These are phyloP conservation scores for Phaffia tasmanica DNA, from an alignment of 768 basidiomycete genomes.

Conservation along the genomic window DNA sequence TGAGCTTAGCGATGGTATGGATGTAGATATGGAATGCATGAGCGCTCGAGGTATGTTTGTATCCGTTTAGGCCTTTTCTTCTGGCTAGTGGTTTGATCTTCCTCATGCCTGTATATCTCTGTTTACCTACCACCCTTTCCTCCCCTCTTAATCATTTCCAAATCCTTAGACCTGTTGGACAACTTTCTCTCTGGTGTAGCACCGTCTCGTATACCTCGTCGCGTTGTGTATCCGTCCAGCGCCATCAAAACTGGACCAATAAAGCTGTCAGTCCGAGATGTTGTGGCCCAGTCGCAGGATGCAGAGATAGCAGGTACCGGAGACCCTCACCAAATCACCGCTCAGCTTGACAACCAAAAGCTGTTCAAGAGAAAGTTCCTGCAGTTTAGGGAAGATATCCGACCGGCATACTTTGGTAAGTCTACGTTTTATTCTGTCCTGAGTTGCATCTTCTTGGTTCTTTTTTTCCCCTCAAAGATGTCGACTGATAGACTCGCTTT, in stretches of 20 bases:
- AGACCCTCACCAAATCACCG: conserved; percentile 55
- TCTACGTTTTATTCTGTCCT: not conserved
- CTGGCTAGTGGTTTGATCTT: not conserved
- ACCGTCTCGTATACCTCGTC: conserved; percentile 22
- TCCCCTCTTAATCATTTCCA: too few relatives aligned
- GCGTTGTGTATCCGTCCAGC: not conserved
- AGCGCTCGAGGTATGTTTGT: conserved; percentile 11
- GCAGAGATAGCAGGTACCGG: conserved; percentile 47
- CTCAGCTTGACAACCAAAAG: conserved; percentile 51
- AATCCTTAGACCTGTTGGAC: conserved; percentile 13
- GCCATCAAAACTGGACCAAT: conserved; percentile 20
- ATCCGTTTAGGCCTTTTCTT: not conserved
- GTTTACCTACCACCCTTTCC: not conserved
- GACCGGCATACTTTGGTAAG: conserved; percentile 80
- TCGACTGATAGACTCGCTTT: not conserved
- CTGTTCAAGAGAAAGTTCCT: conserved; percentile 66
- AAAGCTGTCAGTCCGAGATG: conserved; percentile 41
- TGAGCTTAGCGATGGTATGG: conserved; percentile 50
- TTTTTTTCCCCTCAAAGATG: not conserved
- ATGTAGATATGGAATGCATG: conserved; percentile 26
- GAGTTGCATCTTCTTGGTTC: not conserved
- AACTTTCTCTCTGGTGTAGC: conserved; percentile 26
- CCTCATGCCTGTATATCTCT: not conserved
- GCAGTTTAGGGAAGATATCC: conserved; percentile 67
- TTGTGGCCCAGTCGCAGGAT: conserved; percentile 44